A percentile compares a stretch with the other conserved stretches of the same genome.
These are phyloP conservation scores for Taxawa tesnikishii DNA, from an alignment of 2,329 filamentous ascomycete species.

Conservation along the genomic window DNA sequence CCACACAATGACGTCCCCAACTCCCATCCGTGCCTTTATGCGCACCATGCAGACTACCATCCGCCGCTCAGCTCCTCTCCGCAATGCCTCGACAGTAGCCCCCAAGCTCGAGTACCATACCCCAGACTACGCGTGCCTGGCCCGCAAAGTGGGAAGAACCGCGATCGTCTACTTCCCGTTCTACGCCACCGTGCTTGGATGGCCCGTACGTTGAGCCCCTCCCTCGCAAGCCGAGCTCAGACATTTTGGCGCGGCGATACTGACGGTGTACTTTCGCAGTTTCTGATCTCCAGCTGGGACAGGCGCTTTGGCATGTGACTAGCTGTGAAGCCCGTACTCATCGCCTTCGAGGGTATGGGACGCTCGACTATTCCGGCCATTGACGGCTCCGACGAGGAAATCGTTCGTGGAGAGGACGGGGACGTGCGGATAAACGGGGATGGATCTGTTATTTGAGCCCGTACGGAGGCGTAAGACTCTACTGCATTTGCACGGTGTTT, in stretches of 20 bases:
- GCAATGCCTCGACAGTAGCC: conserved; percentile 1
- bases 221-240: not conserved
- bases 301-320: not conserved
- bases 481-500: too few species aligned
- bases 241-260: too few species aligned
- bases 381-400: too few species aligned
- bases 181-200: not conserved
- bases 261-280: too few species aligned
- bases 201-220: conserved; percentile 1
- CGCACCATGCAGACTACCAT: conserved; percentile 3
- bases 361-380: too few species aligned
- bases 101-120: too few species aligned
- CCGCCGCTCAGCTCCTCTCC: conserved; percentile 3
- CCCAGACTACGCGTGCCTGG: conserved; percentile 1
- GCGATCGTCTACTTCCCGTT: not conserved
- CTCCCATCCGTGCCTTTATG: conserved; percentile 5
- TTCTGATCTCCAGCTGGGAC: not conserved
- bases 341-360: too few species aligned
- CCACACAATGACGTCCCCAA: conserved; percentile 6
- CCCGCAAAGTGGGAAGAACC: not conserved
- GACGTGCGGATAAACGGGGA: too few species aligned
- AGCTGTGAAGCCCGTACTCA: not conserved
- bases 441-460: too few species aligned
- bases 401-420: too few species aligned
- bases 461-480: too few species aligned